Conservation (phyloP, 345 rosid genomes). For the Streptanthus diversifolius region DNA sequence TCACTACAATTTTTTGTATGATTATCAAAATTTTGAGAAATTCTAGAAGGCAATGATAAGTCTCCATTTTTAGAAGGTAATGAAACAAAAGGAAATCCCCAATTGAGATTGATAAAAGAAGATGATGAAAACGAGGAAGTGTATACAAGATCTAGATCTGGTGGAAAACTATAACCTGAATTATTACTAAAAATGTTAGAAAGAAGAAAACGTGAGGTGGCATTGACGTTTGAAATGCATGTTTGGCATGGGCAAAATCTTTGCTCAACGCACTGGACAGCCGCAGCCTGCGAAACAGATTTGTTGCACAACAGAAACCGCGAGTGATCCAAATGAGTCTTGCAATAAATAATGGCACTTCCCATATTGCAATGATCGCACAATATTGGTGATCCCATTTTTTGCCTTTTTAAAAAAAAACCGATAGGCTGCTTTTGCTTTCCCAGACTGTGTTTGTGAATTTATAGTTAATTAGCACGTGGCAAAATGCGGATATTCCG, state of each 20-base stretch:
- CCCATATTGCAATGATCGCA: not conserved
- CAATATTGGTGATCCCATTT: conserved; percentile 8
- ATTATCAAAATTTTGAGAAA: not conserved
- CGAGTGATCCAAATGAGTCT: not conserved
- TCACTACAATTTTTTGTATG: conserved; percentile 4
- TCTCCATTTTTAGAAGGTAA: not conserved
- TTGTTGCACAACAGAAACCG: conserved; percentile 9
- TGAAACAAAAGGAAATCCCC: not conserved
- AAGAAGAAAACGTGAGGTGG: not conserved
- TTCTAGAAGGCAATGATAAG: not conserved
- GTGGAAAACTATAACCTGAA: not conserved
- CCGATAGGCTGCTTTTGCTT: no score
- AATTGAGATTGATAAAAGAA: not conserved
- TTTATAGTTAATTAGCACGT: conserved; percentile 15
- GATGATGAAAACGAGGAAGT: conserved; percentile 2
- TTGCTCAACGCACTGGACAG: not conserved
- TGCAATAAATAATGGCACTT: not conserved
- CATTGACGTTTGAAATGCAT: conserved; percentile 1
- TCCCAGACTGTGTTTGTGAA: not conserved
- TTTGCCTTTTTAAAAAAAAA: not conserved
- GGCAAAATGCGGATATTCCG: conserved; percentile 19
- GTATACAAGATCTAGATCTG: conserved; percentile 6
- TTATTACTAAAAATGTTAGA: not conserved
- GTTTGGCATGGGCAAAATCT: conserved; percentile 8
- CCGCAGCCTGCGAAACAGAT: not conserved